These are phyloP conservation scores for Obba rivulosa DNA, from an alignment of 768 basidiomycete species.

Conservation along the genomic window DNA sequence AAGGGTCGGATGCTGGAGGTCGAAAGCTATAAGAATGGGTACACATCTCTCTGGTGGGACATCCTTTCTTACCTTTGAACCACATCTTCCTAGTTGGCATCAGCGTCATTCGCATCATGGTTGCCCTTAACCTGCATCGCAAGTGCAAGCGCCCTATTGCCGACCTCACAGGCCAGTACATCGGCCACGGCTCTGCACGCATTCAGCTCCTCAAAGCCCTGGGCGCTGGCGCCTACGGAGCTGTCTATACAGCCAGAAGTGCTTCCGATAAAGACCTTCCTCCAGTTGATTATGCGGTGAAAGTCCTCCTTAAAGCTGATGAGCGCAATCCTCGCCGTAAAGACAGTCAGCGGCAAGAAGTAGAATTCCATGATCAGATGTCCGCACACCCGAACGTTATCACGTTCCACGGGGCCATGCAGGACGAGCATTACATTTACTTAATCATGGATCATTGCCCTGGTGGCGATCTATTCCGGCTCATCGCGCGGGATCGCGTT, in stretches of 20 bases:
- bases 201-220: constrained; percentile 81
- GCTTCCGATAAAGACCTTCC: not conserved
- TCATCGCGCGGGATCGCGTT: constrained; percentile 30
- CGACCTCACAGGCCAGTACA: constrained; percentile 27
- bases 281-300: constrained; percentile 12
- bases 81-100: no score
- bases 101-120: no score
- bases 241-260: constrained; percentile 84
- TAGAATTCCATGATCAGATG: constrained; percentile 49
- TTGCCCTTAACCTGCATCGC: no score
- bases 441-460: constrained; percentile 48
- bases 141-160: constrained; percentile 3
- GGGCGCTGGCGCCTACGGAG: constrained; percentile 89
- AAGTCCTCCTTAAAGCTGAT: constrained; percentile 10
- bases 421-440: constrained; percentile 58
- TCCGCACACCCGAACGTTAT: constrained; percentile 60
- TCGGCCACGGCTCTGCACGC: constrained; percentile 58
- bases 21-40: no score
- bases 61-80: not conserved
- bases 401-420: constrained; percentile 58
- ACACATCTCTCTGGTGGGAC: no score
- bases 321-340: not conserved
- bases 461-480: constrained; percentile 42
- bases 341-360: constrained; percentile 60
- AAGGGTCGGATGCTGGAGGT: no score